Evolutionary conservation across 495 filamentous ascomycete genomes (phyloP).

Genomic region (Tricharina praecox): DNA sequence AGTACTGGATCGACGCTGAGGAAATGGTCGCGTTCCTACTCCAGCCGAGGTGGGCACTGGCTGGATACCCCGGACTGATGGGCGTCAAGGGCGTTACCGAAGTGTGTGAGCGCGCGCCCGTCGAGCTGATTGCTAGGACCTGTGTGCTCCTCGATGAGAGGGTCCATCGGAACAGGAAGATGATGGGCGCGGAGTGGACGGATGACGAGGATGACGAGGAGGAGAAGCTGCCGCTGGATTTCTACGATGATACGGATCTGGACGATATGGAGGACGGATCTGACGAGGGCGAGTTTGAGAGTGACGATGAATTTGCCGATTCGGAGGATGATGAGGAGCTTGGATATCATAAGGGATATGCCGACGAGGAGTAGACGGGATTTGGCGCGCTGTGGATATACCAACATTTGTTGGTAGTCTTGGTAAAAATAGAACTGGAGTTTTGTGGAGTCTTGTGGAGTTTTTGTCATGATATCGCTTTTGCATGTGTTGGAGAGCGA

Average conservation of each 20-base stretch:
- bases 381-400: too few species aligned
- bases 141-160: neutral
- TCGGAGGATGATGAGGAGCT: neutral
- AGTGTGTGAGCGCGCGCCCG: neutral
- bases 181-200: neutral
- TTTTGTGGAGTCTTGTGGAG: too few species aligned
- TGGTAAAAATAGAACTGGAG: too few species aligned
- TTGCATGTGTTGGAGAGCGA: too few species aligned
- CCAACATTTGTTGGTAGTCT: too few species aligned
- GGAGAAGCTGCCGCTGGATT: neutral
- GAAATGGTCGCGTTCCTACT: slow-evolving; percentile 1
- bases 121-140: neutral
- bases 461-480: too few species aligned
- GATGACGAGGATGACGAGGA: neutral
- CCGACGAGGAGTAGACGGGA: too few species aligned
- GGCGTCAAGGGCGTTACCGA: neutral
- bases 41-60: neutral
- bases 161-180: neutral
- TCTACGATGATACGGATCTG: slow-evolving; percentile 4
- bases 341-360: too few species aligned
- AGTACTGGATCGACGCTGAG: neutral
- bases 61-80: neutral
- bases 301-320: neutral
- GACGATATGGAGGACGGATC: neutral
- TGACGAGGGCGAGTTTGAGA: neutral